phyloP scores from a whole-genome alignment of 441 rosid species.

The Erysimum pusillum region DNA sequence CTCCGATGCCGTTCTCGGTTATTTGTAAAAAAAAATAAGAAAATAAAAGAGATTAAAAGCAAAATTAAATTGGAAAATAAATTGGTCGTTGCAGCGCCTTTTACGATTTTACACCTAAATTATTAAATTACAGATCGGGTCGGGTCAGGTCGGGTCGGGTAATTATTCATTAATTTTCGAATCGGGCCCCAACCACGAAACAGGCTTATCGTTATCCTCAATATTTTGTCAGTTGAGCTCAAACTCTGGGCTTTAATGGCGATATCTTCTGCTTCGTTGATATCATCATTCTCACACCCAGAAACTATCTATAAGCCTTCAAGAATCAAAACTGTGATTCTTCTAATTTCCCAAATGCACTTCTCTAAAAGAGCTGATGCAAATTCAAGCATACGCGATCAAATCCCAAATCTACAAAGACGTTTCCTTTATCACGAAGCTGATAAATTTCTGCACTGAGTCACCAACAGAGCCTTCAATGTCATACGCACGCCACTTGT shows the following conservation, averaged over 20 bases:
- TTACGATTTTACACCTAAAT: constrained; percentile 33
- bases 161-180: background rate
- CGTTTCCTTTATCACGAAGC: constrained; percentile 54
- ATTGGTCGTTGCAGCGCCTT: constrained; percentile 46
- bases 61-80: constrained; percentile 23
- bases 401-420: constrained; percentile 68
- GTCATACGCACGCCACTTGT: constrained; percentile 71
- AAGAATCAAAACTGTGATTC: constrained; percentile 31
- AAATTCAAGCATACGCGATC: constrained; percentile 71
- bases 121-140: constrained; percentile 18
- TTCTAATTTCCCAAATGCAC: constrained; percentile 60
- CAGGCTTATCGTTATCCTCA: constrained; percentile 33
- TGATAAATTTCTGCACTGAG: constrained; percentile 61
- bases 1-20: constrained; percentile 46
- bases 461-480: constrained; percentile 54
- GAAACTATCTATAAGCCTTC: constrained; percentile 23
- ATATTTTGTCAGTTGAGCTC: constrained; percentile 26
- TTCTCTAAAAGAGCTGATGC: constrained; percentile 67
- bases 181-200: constrained; percentile 18
- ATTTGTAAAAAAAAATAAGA: background rate
- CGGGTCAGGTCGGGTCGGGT: background rate
- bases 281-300: constrained; percentile 39
- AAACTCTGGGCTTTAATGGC: constrained; percentile 54
- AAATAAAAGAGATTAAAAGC: constrained; percentile 10
- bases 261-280: constrained; percentile 37